Evolutionary conservation across 495 filamentous ascomycete genomes (phyloP), one percentile per base, ranked within the genome.

Genomic region (Collariella sp.): DNA sequence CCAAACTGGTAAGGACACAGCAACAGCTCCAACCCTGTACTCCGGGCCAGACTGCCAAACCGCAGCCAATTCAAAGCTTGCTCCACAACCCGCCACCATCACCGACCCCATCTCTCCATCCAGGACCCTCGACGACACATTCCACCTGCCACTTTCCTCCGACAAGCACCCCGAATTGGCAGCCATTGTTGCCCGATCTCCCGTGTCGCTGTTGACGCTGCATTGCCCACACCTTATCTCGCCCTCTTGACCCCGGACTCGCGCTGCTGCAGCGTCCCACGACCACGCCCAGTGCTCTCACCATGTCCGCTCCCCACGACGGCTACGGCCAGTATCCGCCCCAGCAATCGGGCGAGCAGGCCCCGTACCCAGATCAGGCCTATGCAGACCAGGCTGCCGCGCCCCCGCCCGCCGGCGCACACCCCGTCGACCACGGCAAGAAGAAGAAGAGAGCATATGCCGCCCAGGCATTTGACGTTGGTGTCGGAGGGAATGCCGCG

Each of bases 381-480:
- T 71, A 74, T 51, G 67, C 65, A 18, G 67, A 71, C 50, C 65
- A 67, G 43, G 35, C 69, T 48, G 67, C 71, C 4, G 66, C 74
- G 1, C 66, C 68, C 50, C 67, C 67, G 36, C 53, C 65, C 44
- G 46, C 62, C 40, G 56, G 26, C 29, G 73, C 67, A 39, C 75
- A 80, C 42, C 74, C 46, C 15, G 62, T 63, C 50, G 82, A 78
- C 26, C 72, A 78, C 55, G 69, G 81, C 61, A 76, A 82, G 75
- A 75, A 84, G 69, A 96, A 90, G 78, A 95, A 95, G 77, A 78
- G 89, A 69, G 82, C 85, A 39, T 98, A 98, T 75, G 93, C 94
- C 22, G 88, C 88, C 23, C 85, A 90, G 67, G 91, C 91, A 6
- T 98, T 91, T 68, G 94, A 96, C 11, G 90, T 97, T 64, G 91